Base-by-base conservation (phyloP, 2,329 filamentous ascomycete species). In the Beauveria medogensis region DNA sequence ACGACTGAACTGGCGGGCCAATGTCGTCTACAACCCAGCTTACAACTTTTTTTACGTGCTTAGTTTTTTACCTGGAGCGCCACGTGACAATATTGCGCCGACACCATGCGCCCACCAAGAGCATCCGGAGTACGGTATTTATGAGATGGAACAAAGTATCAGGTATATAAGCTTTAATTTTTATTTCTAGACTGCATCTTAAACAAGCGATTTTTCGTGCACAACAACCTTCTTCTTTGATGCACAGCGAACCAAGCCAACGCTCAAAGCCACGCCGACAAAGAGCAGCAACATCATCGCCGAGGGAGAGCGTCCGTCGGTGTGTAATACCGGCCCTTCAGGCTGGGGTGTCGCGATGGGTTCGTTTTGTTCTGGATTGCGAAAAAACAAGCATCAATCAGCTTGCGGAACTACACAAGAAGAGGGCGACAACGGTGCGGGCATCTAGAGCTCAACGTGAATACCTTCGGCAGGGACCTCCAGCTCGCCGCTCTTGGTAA, bases 401-500 rank as follows among this genome's bases (percentile, higher is more conserved):
- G 73, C 70, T 69, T 64, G 69, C 64, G 66, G 66, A 69, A 68
- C 34, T 10, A 69, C 63, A 65, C 65, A 66, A 63, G 59, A 60
- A 22, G 52, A 64, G 54, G 59, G 44, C 50, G 34, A 52, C 37
- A 22, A 30, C 22, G 30, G 51, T 22, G 34, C 65, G 64, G 64
- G 67, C 72, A 78, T 80, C 83, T 88, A 94, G 77, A 94, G 89
- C 79, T 94, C 90, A 78, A 87, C 84, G 79, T 92, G 89, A 81
- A 91, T 93, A 94, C 91, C 91, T 94, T 94, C 91, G 81, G 85
- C 80, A 74, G 90, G 88, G 67, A 92, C 87, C 74, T 87, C 83
- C 69, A 94, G 80, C 82, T 93, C 90, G 75, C 91, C 91, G 77
- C 88, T 91, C 83, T 92, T 90, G 73, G 75, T 82, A 71, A 95